phyloP scores from a whole-genome alignment of 371 early-diverging fungal species.

The Mucor racemosus region DNA sequence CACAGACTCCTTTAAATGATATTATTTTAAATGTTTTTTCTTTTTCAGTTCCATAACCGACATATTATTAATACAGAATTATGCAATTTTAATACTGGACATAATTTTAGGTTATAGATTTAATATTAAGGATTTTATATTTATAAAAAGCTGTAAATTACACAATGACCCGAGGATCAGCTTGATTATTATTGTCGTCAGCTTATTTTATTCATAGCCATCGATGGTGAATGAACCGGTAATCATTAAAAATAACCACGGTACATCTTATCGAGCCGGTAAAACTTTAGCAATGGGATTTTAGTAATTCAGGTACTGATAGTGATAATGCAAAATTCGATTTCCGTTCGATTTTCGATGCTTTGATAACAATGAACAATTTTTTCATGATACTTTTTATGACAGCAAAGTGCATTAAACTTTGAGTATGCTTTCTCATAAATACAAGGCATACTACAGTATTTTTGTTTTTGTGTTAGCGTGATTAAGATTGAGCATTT shows the following conservation, averaged over 20 bases:
- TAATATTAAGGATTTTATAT: not conserved
- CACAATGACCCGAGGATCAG: not conserved
- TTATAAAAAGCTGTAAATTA: not conserved
- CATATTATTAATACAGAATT: not conserved
- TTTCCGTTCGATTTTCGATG: no score
- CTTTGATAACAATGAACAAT: no score
- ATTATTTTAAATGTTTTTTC: not conserved
- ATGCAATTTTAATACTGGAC: not conserved
- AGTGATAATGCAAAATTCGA: no score
- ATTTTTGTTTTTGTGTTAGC: no score
- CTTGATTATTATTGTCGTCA: slow-evolving; percentile 9
- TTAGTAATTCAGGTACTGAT: no score
- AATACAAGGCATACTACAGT: no score
- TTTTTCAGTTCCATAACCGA: not conserved
- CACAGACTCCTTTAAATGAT: not conserved
- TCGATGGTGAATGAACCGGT: not conserved
- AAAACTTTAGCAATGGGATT: not conserved
- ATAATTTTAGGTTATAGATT: not conserved
- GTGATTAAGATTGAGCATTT: no score
- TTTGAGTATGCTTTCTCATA: no score
- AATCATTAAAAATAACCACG: not conserved
- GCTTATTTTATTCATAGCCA: not conserved
- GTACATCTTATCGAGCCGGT: not conserved
- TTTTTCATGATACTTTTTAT: no score
- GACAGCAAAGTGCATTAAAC: no score